A percentile compares a stretch with the other conserved stretches of the same genome.
Conservation (phyloP, 305 asterid species). For the Nicotiana rustica region DNA sequence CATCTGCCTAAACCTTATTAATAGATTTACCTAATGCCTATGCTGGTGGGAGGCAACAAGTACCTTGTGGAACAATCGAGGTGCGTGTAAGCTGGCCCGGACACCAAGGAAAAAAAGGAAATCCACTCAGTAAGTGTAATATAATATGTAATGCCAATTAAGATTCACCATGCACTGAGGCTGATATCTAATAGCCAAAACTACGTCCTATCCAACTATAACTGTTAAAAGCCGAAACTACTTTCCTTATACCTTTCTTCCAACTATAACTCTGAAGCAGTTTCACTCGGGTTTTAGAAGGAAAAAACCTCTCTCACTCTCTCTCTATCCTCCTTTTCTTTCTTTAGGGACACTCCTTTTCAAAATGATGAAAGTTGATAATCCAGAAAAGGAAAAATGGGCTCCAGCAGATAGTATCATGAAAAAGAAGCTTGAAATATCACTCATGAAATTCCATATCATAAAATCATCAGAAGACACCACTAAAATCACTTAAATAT, state of each 20-base stretch:
- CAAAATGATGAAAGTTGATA: conserved; percentile 13
- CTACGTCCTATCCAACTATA: conserved; percentile 17
- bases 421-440: conserved; percentile 4
- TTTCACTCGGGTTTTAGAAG: conserved; percentile 17
- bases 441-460: conserved; percentile 19
- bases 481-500: not conserved
- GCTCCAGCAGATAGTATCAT: not conserved
- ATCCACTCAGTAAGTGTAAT: not conserved
- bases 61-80: no score
- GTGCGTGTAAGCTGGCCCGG: no score
- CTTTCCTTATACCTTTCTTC: conserved; percentile 18
- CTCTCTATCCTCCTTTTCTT: not conserved
- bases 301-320: not conserved
- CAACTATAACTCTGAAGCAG: conserved; percentile 17
- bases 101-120: no score
- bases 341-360: conserved; percentile 2
- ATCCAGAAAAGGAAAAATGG: not conserved
- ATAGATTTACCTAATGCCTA: no score
- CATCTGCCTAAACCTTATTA: no score
- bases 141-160: not conserved
- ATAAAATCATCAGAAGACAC: conserved; percentile 3
- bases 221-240: not conserved
- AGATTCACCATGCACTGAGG: conserved; percentile 19
- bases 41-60: no score
- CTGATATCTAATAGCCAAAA: not conserved